Base-by-base conservation (phyloP, 495 filamentous ascomycete species). In the Penicillium argentinense region DNA sequence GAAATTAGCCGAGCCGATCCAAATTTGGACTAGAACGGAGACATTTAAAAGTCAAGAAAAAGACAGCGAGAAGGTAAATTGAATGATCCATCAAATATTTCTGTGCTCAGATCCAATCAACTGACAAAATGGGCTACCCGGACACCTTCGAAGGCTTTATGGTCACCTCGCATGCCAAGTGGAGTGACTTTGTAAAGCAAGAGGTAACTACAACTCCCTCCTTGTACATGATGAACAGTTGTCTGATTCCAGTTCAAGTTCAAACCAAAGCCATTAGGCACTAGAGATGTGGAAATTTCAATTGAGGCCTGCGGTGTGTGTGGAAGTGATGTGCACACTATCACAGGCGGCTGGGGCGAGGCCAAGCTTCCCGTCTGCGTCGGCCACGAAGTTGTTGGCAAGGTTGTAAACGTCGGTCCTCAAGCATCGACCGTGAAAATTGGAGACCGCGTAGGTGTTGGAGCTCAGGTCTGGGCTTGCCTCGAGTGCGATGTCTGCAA, bases 401-500 rank as follows among this genome's bases (percentile, higher is more conserved):
- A 25, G 12, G 29, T 32, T 5, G 29, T 32, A 6, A 14, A 8
- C 11, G 2, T 32, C 12, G 29, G 29, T 14, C n/a, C 7, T 8
- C 5, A 32, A 2, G 11, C 29, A 8, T 11, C 29, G 5, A 13
- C n/a, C 5, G 13, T 40, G 13, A 23, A 40, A 13, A 26, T 40
- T 26, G 38, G 38, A 5, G 38, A 40, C 18, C 38, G 38, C 11
- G 38, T 40, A 23, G 38, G 21, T 14, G 29, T 32, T 14, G 29
- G 29, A 13, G 24, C 38, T 1, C 38, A 23, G 21, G 38, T 49
- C 13, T 48, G n/a, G 4, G 29, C 29, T 12, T 32, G 29, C 13
- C 38, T 24, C 6, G 73, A 78, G 37, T 91, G 87, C 58, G 68
- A 80, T 21, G 81, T 82, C 32, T 89, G 87, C 62, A 49, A 66